A percentile compares a stretch with the other conserved stretches of the same genome.
Conservation (phyloP, 2,329 filamentous ascomycete species). For the Plectosphaerella plurivora region DNA sequence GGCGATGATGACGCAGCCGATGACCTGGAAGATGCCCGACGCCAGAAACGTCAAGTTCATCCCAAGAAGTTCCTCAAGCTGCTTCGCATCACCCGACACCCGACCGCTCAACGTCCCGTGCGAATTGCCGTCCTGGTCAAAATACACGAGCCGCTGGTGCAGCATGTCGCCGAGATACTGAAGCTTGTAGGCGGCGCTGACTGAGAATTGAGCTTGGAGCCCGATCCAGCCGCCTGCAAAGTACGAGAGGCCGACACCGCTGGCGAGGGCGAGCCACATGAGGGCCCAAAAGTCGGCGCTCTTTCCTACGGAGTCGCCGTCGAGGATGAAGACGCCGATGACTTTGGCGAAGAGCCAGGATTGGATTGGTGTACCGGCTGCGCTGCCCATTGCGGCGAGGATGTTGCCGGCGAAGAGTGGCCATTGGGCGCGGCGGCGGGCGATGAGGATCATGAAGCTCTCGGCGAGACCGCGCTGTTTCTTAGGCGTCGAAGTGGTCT, state of each 20-base stretch:
- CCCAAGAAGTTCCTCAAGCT: slow-evolving; percentile 25
- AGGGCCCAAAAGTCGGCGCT: slow-evolving; percentile 20
- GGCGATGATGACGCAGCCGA: slow-evolving; percentile 22
- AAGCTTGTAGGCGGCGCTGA: slow-evolving; percentile 12
- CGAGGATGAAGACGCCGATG: slow-evolving; percentile 17
- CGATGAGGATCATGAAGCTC: slow-evolving; percentile 14
- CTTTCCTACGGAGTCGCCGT: slow-evolving; percentile 8
- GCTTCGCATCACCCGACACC: slow-evolving; percentile 22
- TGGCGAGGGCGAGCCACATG: slow-evolving; percentile 24
- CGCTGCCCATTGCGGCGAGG: slow-evolving; percentile 17
- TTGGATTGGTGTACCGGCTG: slow-evolving; percentile 19
- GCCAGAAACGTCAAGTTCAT: slow-evolving; percentile 23
- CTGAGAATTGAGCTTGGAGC: slow-evolving; percentile 5
- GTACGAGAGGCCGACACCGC: slow-evolving; percentile 21
- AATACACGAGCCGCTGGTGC: slow-evolving; percentile 20
- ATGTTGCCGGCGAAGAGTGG: slow-evolving; percentile 17
- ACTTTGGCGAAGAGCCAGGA: slow-evolving; percentile 24
- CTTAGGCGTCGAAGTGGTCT: neutral
- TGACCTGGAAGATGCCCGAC: slow-evolving; percentile 21
- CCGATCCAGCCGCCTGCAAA: slow-evolving; percentile 17
- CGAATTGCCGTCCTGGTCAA: slow-evolving; percentile 23
- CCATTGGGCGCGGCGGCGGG: slow-evolving; percentile 16
- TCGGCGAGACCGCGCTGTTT: slow-evolving; percentile 6
- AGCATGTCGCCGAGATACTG: slow-evolving; percentile 24
- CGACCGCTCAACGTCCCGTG: slow-evolving; percentile 20